Base-by-base conservation (phyloP, 192 early-diverging fungal species). In the Coemansia sp. region DNA sequence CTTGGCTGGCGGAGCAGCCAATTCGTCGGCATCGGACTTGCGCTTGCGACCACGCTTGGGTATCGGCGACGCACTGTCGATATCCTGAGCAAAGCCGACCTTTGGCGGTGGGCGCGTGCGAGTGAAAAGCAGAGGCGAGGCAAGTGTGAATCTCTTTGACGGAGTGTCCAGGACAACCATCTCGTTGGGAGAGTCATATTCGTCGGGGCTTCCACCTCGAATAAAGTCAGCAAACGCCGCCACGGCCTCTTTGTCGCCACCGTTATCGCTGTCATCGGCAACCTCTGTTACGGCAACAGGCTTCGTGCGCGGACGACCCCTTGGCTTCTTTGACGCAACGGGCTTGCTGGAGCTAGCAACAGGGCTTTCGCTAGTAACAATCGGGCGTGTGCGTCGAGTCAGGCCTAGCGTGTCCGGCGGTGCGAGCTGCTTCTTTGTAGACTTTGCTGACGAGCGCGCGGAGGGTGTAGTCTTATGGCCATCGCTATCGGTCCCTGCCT, bases 31-130 rank as follows among this genome's bases (percentile, higher is more conserved):
- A 2, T 40, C 59, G 4, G 63, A 36, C 36, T 62, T 62, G 41
- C 70, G 70, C 58, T 72, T 72, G n/a, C 63, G 70, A 22, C 70
- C 70, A 15, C 70, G 68, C 43, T 41, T 58, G 15, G 60, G 22
- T 38, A 29, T 40, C 14, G 65, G 63, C 54, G 63, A 60, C 12
- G 37, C 15, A 34, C 14, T 26, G 19, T 39, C n/a, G 46, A 22
- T 6, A 24, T 27, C 24, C 24, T 29, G 11, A 12, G 24, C 26
- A 17, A 50, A 27, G 8, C 12, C 24, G 27, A 50, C 14, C 46
- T 50, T 50, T 50, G 46, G 46, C 6, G 46, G 46, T 50, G 46
- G 22, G 24, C 46, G 46, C 46, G 26, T 15, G 12, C 46, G 46
- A 50, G 46, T 50, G 26, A 50, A 50, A n/a, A 50, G 15, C 26